phyloP scores from a whole-genome alignment of 2,329 filamentous ascomycete genomes.

The Trichophyton equinum region DNA sequence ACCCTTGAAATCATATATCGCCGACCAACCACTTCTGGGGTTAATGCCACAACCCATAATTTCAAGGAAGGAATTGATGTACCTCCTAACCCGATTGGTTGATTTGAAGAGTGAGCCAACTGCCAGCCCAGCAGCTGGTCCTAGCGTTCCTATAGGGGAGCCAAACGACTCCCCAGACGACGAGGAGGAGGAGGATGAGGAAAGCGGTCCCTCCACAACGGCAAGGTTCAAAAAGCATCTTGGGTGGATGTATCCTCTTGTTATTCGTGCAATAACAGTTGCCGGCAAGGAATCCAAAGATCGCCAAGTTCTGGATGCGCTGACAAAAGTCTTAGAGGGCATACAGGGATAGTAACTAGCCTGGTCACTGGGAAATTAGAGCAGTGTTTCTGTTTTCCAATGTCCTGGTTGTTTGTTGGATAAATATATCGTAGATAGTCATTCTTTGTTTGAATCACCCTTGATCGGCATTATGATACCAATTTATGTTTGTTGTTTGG shows the following conservation, averaged over 20 bases:
- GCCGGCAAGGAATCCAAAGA: conserved; percentile 30
- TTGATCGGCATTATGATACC: background rate
- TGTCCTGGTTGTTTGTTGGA: background rate
- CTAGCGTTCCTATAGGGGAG: conserved; percentile 11
- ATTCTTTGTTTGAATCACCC: background rate
- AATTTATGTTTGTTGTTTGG: background rate
- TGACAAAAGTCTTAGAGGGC: conserved; percentile 47
- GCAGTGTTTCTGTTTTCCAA: background rate
- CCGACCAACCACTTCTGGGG: conserved; percentile 81
- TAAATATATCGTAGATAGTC: background rate
- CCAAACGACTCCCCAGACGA: conserved; percentile 16
- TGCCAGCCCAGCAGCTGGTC: conserved; percentile 46
- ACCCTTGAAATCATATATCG: conserved; percentile 70
- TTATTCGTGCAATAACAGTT: conserved; percentile 27
- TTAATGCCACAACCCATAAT: conserved; percentile 76
- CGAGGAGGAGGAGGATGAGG: conserved; percentile 10
- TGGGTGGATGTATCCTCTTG: conserved; percentile 65
- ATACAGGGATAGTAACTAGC: conserved; percentile 3
- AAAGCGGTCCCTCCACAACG: background rate
- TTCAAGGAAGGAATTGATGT: conserved; percentile 65
- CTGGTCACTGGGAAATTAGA: background rate
- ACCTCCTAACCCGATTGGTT: conserved; percentile 55
- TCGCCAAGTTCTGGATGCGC: conserved; percentile 32
- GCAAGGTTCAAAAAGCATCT: conserved; percentile 56
- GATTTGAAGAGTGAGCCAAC: conserved; percentile 55